Base-by-base conservation (phyloP, 352 stramenopile genomes). In the Thraustochytrium striatum region DNA sequence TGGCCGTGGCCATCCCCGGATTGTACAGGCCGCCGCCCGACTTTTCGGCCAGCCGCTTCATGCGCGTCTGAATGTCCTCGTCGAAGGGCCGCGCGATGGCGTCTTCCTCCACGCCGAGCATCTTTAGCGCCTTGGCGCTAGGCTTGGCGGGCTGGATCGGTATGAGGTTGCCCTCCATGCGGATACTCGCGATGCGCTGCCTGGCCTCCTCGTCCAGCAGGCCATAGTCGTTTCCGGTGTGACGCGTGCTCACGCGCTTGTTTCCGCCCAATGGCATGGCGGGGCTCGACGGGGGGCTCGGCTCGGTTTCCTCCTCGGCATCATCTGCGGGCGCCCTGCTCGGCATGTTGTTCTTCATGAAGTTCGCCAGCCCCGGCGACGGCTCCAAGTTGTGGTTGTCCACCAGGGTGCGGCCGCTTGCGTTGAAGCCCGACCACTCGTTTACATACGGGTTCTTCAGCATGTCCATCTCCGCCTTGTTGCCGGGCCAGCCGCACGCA, bases 11-110 rank as follows among this genome's bases (percentile, higher is more conserved):
- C 13, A 75, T n/a, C 1, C 65, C 65, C 7, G 65, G 39, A 19
- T 8, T 32, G 52, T 75, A 75, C 16, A 75, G 11, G 16, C 65
- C 65, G 35, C 65, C 65, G 25, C 65, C 65, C 11, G 65, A 30
- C 11, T 50, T 21, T 21, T 16, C 28, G 13, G 65, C 65, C 13
- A 75, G 30, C 32, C 52, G 44, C 52, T 75, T 38, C 65, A 75
- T 75, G 50, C 65, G 65, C 36, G 39, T 70, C 16, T 58, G 44
- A 70, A 75, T 75, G 47, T 75, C 41, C 11, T 75, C 65, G 25
- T 75, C 65, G 36, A 75, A 75, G 25, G 65, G 65, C 25, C 65
- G 21, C 52, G 43, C 32, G 25, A 75, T 75, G 9, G 65, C 65
- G 25, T 16, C 30, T 8, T 75, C 65, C 7, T 75, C 65, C 28